Conservation (phyloP, 2,329 filamentous ascomycete species). For the Scopulariopsis brevicaulis region DNA sequence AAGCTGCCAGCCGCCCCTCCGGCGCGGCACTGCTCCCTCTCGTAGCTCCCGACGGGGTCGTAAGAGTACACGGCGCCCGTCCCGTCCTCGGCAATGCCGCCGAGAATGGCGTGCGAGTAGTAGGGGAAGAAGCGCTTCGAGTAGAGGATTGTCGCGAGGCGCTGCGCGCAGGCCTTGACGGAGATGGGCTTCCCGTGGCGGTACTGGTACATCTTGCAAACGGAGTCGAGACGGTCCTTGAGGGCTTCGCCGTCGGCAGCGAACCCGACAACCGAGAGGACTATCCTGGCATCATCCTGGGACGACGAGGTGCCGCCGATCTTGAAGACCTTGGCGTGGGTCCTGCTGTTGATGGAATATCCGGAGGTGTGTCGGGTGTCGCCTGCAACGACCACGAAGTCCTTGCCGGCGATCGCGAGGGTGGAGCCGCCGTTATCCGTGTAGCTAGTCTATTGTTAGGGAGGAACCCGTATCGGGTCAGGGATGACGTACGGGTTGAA, state of each 20-base stretch:
- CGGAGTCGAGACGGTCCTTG: slow-evolving; percentile 83
- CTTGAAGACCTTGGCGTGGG: slow-evolving; percentile 91
- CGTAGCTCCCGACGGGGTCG: slow-evolving; percentile 95
- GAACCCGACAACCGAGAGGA: slow-evolving; percentile 91
- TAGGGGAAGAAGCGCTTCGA: slow-evolving; percentile 98
- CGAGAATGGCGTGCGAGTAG: slow-evolving; percentile 91
- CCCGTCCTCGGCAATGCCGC: slow-evolving; percentile 87
- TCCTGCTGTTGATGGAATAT: slow-evolving; percentile 98
- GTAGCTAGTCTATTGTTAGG: slow-evolving; percentile 46
- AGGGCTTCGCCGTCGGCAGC: slow-evolving; percentile 89
- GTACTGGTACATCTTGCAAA: slow-evolving; percentile 99
- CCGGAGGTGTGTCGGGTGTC: slow-evolving; percentile 93
- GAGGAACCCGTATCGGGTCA: neutral
- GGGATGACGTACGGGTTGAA: slow-evolving; percentile 71
- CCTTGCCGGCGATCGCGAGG: slow-evolving; percentile 82
- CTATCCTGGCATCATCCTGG: slow-evolving; percentile 73
- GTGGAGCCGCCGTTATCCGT: slow-evolving; percentile 97
- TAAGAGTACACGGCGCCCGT: slow-evolving; percentile 93
- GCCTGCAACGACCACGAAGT: slow-evolving; percentile 94
- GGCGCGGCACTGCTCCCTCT: slow-evolving; percentile 90
- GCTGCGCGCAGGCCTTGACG: slow-evolving; percentile 87
- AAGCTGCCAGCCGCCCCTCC: slow-evolving; percentile 85
- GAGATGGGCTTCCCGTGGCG: slow-evolving; percentile 95
- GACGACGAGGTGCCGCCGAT: slow-evolving; percentile 85
- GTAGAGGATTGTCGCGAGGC: slow-evolving; percentile 91